phyloP scores from a whole-genome alignment of 768 basidiomycete species.

The Boletus sensibilis region DNA sequence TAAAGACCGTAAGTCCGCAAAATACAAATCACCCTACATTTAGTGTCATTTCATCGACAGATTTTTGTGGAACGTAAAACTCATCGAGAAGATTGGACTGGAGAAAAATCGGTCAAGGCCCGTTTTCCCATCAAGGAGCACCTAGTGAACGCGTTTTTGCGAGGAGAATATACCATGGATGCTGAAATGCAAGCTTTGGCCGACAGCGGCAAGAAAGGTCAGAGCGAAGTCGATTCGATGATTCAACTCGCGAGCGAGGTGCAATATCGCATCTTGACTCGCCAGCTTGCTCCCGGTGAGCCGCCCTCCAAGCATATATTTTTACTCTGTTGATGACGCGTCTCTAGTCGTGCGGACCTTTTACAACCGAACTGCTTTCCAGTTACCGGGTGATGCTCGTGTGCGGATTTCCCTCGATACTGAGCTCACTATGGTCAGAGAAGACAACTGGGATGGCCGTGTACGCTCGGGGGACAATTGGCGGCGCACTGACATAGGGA shows the following conservation, averaged over 20 bases:
- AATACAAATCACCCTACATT: neutral
- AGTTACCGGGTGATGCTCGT: constrained; percentile 96
- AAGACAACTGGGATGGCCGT: constrained; percentile 93
- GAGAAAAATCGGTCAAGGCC: constrained; percentile 97
- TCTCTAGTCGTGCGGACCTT: constrained; percentile 88
- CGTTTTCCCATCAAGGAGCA: constrained; percentile 95
- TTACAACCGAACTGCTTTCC: constrained; percentile 98
- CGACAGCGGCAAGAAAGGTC: constrained; percentile 88
- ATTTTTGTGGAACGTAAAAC: constrained; percentile 90
- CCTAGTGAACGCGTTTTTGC: constrained; percentile 85
- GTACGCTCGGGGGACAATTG: constrained; percentile 84
- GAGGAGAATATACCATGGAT: constrained; percentile 91
- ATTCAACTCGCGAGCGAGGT: constrained; percentile 97
- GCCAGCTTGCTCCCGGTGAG: constrained; percentile 80
- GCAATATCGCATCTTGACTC: constrained; percentile 84
- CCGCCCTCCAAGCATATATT: neutral
- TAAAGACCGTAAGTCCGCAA: constrained; percentile 61
- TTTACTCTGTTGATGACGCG: neutral
- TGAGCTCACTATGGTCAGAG: constrained; percentile 88
- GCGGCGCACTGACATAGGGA: constrained; percentile 91
- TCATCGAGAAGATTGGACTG: constrained; percentile 98
- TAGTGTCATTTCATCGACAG: constrained; percentile 34
- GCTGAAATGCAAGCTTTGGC: constrained; percentile 85
- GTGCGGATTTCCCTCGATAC: constrained; percentile 99
- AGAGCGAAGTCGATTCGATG: constrained; percentile 89